These are phyloP conservation scores for Plasmodium yoelii DNA, from an alignment of 169 alveolate genomes.

Conservation along the genomic window DNA sequence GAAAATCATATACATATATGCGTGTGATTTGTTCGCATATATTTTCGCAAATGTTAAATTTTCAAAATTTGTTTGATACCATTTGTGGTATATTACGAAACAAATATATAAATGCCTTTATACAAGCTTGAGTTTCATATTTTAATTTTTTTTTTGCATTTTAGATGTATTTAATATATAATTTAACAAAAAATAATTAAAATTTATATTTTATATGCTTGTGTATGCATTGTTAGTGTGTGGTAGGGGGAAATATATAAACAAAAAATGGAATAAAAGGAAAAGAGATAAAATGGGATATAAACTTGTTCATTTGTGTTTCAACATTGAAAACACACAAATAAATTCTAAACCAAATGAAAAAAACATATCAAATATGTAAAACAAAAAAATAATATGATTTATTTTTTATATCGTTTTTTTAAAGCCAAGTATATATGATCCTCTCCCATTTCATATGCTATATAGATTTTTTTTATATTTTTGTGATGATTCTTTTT, in stretches of 20 bases:
- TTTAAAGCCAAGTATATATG: background rate
- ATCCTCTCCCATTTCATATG: background rate
- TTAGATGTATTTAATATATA: too few relatives aligned
- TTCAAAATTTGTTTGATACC: too few relatives aligned
- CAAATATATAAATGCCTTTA: too few relatives aligned
- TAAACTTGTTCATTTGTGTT: conserved; percentile 1
- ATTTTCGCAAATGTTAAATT: too few relatives aligned
- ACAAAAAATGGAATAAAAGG: background rate
- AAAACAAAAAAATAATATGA: background rate
- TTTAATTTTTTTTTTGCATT: background rate
- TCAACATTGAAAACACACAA: background rate
- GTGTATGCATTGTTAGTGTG: background rate
- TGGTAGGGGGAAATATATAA: background rate
- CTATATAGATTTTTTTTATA: background rate
- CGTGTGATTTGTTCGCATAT: too few relatives aligned
- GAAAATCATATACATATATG: too few relatives aligned
- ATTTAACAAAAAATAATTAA: too few relatives aligned
- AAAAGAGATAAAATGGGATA: background rate
- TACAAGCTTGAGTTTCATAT: background rate
- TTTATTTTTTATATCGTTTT: background rate
- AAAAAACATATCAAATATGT: background rate
- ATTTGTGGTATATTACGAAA: too few relatives aligned
- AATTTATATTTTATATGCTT: background rate
- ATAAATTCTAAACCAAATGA: background rate
- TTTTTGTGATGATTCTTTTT: background rate